Evolutionary conservation across 108 stramenopile species (phyloP).

Genomic region (Nannochloropsis gaditana): DNA sequence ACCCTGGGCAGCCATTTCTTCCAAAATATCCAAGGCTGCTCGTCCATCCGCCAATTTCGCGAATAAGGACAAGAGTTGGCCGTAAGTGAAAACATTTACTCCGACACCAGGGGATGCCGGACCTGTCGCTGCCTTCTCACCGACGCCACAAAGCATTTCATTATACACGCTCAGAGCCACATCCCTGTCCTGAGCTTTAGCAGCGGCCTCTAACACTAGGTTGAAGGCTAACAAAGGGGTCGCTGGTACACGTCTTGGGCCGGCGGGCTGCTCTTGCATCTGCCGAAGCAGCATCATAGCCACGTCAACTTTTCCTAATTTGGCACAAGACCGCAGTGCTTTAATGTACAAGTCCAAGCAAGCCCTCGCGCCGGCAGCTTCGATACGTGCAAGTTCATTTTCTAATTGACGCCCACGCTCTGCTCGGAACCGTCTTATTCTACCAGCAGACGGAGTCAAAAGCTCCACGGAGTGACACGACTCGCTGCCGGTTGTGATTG

Average conservation of each 20-base stretch:
- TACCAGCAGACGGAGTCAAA: background rate
- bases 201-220: background rate
- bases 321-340: background rate
- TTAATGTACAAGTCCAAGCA: background rate
- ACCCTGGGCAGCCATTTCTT: slow-evolving; percentile 25
- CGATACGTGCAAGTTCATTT: background rate
- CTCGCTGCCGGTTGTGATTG: no score
- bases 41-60: slow-evolving; percentile 15
- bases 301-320: background rate
- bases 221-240: background rate
- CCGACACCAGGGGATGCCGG: background rate
- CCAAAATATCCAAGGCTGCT: slow-evolving; percentile 22
- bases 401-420: background rate
- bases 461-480: no score
- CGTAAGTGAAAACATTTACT: background rate
- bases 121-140: background rate
- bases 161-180: background rate
- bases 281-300: background rate
- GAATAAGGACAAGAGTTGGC: background rate
- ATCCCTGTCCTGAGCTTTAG: background rate
- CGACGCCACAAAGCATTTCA: background rate
- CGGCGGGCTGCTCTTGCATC: background rate
- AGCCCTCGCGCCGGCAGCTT: background rate
- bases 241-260: background rate
- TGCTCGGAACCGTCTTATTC: background rate